Conservation (phyloP, 2,329 filamentous ascomycete species). For the Arthrocladium fulminans region DNA sequence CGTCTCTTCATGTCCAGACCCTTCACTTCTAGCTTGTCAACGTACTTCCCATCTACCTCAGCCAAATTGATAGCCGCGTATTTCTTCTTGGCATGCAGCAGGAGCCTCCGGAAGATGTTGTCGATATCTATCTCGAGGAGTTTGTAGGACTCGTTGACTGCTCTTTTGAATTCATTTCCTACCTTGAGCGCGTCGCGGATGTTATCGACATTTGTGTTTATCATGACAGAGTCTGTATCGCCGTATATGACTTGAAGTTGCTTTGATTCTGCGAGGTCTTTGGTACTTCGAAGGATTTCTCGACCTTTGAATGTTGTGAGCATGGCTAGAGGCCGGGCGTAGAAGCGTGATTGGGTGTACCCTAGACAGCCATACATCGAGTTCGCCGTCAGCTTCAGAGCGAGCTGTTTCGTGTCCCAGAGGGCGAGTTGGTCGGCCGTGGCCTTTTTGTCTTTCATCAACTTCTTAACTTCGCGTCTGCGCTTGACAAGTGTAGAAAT, state of each 20-base stretch:
- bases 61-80: slow-evolving; percentile 94
- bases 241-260: slow-evolving; percentile 94
- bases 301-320: slow-evolving; percentile 95
- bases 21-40: slow-evolving; percentile 95
- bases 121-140: slow-evolving; percentile 97
- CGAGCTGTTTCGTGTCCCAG: slow-evolving; percentile 97
- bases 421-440: slow-evolving; percentile 79
- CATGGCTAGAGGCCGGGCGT: slow-evolving; percentile 86
- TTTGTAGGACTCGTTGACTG: slow-evolving; percentile 87
- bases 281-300: slow-evolving; percentile 93
- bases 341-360: slow-evolving; percentile 94
- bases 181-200: slow-evolving; percentile 84
- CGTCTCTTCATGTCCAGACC: slow-evolving; percentile 95
- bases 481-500: slow-evolving; percentile 87
- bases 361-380: slow-evolving; percentile 99
- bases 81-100: slow-evolving; percentile 98
- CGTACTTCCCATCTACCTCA: slow-evolving; percentile 76
- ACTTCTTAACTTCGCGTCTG: slow-evolving; percentile 81
- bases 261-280: slow-evolving; percentile 85
- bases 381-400: slow-evolving; percentile 93
- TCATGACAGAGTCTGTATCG: slow-evolving; percentile 99
- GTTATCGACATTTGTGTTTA: slow-evolving; percentile 95
- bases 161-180: slow-evolving; percentile 86
- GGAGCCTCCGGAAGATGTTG: slow-evolving; percentile 85
- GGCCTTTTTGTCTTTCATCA: slow-evolving; percentile 91